Evolutionary conservation across 2,329 filamentous ascomycete genomes (phyloP).

Genomic region (Macrophomina tecta): DNA sequence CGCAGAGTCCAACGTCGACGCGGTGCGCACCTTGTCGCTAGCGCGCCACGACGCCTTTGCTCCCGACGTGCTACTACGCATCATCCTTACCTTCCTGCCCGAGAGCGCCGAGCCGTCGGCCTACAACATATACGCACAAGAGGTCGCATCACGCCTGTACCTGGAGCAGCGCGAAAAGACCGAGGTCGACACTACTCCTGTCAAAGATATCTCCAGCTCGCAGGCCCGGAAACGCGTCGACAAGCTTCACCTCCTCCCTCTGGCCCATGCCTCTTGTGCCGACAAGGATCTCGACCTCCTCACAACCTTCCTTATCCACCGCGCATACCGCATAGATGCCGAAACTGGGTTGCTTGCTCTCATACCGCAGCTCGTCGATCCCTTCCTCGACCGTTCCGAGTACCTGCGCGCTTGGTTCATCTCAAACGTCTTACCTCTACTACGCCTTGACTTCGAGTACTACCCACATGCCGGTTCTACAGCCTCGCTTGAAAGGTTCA

Average conservation of each 20-base stretch:
- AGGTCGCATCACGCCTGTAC: conserved; percentile 59
- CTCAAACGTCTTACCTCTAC: conserved; percentile 70
- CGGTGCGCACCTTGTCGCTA: conserved; percentile 65
- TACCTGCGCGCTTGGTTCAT: conserved; percentile 72
- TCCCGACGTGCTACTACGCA: conserved; percentile 70
- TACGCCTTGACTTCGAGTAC: conserved; percentile 73
- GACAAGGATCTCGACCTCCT: conserved; percentile 60
- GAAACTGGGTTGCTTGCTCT: conserved; percentile 75
- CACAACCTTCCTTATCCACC: conserved; percentile 69
- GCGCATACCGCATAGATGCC: conserved; percentile 71
- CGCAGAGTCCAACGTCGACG: conserved; percentile 67
- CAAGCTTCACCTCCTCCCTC: conserved; percentile 67
- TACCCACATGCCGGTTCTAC: conserved; percentile 57
- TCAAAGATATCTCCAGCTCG: conserved; percentile 66
- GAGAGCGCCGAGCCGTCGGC: conserved; percentile 69
- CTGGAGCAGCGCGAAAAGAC: conserved; percentile 45
- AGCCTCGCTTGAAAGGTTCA: conserved; percentile 67
- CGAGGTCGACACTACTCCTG: conserved; percentile 60
- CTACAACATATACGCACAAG: conserved; percentile 67
- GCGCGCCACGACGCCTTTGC: conserved; percentile 64
- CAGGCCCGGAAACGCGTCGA: conserved; percentile 68
- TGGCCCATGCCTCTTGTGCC: conserved; percentile 59
- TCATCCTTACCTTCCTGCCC: conserved; percentile 78
- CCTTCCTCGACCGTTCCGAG: conserved; percentile 68
- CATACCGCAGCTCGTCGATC: conserved; percentile 69